phyloP scores from a whole-genome alignment of 208 protist species.

The Trypanosoma scelopori region DNA sequence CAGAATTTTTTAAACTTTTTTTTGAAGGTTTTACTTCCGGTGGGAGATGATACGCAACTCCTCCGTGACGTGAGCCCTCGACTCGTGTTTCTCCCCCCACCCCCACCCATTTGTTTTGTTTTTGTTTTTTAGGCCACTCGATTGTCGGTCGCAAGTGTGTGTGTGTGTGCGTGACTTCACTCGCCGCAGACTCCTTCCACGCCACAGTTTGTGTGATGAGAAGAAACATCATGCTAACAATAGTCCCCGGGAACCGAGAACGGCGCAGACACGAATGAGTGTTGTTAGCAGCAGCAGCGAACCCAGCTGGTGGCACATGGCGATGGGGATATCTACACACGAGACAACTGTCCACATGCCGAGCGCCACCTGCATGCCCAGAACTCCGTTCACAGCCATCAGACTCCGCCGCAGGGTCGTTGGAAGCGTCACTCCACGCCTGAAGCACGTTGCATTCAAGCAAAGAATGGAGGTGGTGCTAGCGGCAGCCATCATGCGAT shows the following conservation, averaged over 20 bases:
- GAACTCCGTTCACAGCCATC: slow-evolving; percentile 55
- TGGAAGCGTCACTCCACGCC: slow-evolving; percentile 39
- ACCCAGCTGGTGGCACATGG: slow-evolving; percentile 84
- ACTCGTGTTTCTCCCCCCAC: no score
- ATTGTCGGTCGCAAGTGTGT: no score
- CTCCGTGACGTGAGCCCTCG: no score
- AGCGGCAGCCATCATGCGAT: slow-evolving; percentile 65
- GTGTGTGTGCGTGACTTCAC: no score
- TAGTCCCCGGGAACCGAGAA: slow-evolving; percentile 62
- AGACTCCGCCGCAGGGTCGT: slow-evolving; percentile 45
- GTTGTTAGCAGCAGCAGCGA: slow-evolving; percentile 78
- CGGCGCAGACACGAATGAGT: slow-evolving; percentile 72
- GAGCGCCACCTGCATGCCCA: slow-evolving; percentile 81
- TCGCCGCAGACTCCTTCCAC: no score
- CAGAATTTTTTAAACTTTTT: no score
- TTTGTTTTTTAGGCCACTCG: no score
- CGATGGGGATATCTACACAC: slow-evolving; percentile 89
- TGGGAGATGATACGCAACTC: no score
- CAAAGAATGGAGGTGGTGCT: slow-evolving; percentile 49
- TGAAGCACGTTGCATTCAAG: slow-evolving; percentile 54
- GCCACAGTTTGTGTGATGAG: no score
- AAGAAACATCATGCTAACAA: slow-evolving; percentile 26
- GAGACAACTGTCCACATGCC: slow-evolving; percentile 94
- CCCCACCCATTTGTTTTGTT: no score
- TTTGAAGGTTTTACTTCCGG: no score